Evolutionary conservation across 306 rosid species (phyloP), one percentile per base, ranked within the genome.

Genomic region (Gleditsia sinensis): DNA sequence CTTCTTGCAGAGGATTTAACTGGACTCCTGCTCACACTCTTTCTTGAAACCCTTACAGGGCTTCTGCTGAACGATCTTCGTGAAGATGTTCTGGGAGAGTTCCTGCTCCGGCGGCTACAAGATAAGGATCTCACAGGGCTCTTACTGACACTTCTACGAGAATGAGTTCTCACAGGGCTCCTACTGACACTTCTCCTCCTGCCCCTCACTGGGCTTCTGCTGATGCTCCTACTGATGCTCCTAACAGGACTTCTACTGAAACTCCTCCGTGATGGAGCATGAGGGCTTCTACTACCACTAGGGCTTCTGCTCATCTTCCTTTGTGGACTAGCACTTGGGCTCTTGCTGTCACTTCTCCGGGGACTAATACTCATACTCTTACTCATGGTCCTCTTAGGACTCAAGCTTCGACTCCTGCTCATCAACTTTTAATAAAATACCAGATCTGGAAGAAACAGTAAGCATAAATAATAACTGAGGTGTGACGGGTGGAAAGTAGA

Each of bases 311-410:
- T 85, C 61, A 82, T 23, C 48, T 86, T 86, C 79, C 74, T 86
- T 72, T 83, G 76, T 2, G 83, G 89, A 54, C 88, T 83, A 32
- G 66, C 28, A 59, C 91, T 91, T 19, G 80, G 87, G 76, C 93
- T 90, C 69, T 81, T 88, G 85, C 85, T 84, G 65, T 37, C 79
- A 81, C 80, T 87, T 82, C 84, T 80, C 78, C 88, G 77, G 74
- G 99, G 94, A 84, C 96, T 94, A 78, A 88, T 88, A 74, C 96
- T 94, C 97, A 88, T 91, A 78, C 97, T 88, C 90, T 88, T 94
- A 84, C 94, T 90, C 81, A 75, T 28, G 79, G 89, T n/a, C 88
- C 90, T 88, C 80, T 86, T 88, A 69, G 98, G 98, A 88, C 93
- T 94, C 57, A 74, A 53, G 88, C 99, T 92, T 80, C 88, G 89